Base-by-base conservation (phyloP, 108 stramenopile genomes). In the Cylindrotheca fusiformis region DNA sequence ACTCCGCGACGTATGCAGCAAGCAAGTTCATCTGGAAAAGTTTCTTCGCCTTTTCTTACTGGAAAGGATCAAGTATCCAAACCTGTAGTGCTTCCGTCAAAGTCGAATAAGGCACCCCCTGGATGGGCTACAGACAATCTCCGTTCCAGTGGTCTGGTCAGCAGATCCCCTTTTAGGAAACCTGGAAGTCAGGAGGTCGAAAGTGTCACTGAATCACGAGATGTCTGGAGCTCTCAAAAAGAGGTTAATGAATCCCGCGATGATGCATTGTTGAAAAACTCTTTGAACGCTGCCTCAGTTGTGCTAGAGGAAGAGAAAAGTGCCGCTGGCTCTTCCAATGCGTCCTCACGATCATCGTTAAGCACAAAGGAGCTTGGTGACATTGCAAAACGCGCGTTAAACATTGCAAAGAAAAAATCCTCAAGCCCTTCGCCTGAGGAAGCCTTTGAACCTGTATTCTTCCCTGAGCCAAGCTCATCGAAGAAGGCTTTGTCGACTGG, bases 281-380 rank as follows among this genome's bases (percentile, higher is more conserved):
- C 52, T n/a, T 31, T 69, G 30, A 20, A 60, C 17, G 52, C 52
- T 31, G 51, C 67, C 18, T 48, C 55, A 22, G 50, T 36, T 36
- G 67, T 58, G 2, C 58, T 58, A 48, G 55, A 68, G 45, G 67
- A 71, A n/a, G 61, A 62, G 45, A 71, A 63, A 22, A 57, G 60
- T 14, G 31, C 32, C 6, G 48, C 52, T n/a, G 69, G 60, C 20
- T 52, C 61, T 18, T 63, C 62, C 12, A 45, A 55, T 57, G 44
- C 45, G 10, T 71, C 69, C 6, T 57, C 61, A 24, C 68, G 58
- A 24, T 69, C 68, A 3, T 69, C 68, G 10, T 32, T 54, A 12
- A 60, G 48, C 4, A 56, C 60, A 29, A 63, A 56, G n/a, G 69
- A 71, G 49, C 52, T 71, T 17, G 23, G 48, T 52, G 48, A 57